phyloP scores from a whole-genome alignment of 2,329 filamentous ascomycete species.

The Aquanectria penicillioides region DNA sequence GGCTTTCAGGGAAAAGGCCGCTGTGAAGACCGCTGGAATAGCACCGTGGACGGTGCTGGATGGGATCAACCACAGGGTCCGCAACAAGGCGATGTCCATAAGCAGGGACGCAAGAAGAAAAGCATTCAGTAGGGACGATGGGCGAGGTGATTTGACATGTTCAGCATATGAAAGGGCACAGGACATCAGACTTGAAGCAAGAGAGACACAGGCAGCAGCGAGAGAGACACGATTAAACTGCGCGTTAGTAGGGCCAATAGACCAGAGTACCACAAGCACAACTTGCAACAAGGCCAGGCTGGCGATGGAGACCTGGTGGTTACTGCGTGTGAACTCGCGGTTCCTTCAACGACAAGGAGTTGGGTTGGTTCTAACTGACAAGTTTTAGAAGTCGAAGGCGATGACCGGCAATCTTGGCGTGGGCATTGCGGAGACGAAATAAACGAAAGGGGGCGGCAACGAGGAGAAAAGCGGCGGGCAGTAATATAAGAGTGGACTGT shows the following conservation, averaged over 20 bases:
- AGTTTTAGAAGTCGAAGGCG: slow-evolving; percentile 42
- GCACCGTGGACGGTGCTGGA: slow-evolving; percentile 29
- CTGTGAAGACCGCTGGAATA: slow-evolving; percentile 48
- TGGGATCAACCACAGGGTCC: slow-evolving; percentile 47
- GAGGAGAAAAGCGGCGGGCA: slow-evolving; percentile 45
- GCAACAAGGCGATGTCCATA: slow-evolving; percentile 47
- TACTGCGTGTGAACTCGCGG: slow-evolving; percentile 2
- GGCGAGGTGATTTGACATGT: slow-evolving; percentile 44
- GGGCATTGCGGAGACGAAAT: slow-evolving; percentile 36
- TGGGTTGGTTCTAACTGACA: slow-evolving; percentile 25
- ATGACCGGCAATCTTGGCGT: slow-evolving; percentile 39
- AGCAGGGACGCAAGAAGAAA: slow-evolving; percentile 48
- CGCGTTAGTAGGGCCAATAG: slow-evolving; percentile 20
- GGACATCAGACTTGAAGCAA: slow-evolving; percentile 45
- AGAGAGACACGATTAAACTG: slow-evolving; percentile 42
- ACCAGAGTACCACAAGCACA: slow-evolving; percentile 47
- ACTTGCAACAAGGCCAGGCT: slow-evolving; percentile 46
- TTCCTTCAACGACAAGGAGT: not conserved
- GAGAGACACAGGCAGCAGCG: slow-evolving; percentile 45
- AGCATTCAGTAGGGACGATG: slow-evolving; percentile 45
- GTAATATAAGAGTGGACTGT: slow-evolving; percentile 47
- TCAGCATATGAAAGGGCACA: slow-evolving; percentile 46
- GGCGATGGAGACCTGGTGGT: slow-evolving; percentile 34
- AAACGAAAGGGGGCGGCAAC: slow-evolving; percentile 46
- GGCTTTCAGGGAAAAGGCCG: slow-evolving; percentile 49